phyloP scores from a whole-genome alignment of 2,329 filamentous ascomycete genomes.

The Neocatenulostroma microsporum region DNA sequence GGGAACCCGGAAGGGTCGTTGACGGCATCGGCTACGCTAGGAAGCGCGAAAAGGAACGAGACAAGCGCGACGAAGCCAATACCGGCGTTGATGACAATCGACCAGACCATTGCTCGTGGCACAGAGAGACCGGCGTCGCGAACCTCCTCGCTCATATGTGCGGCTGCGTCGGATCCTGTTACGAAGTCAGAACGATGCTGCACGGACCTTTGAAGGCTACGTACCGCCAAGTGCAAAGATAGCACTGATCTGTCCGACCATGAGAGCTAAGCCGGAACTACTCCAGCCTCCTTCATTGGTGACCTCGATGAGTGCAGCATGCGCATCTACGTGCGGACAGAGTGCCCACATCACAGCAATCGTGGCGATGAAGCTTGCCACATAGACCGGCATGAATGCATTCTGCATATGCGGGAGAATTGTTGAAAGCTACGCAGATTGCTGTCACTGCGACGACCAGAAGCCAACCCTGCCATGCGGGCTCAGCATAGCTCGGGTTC shows the following conservation, averaged over 20 bases:
- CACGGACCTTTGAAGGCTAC: neutral
- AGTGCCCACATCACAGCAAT: slow-evolving; percentile 4
- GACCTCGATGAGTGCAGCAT: slow-evolving; percentile 32
- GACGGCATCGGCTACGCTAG: slow-evolving; percentile 4
- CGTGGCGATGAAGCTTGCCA: slow-evolving; percentile 2
- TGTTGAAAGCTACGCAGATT: slow-evolving; percentile 38
- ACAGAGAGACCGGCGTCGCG: slow-evolving; percentile 24
- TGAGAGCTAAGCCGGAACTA: slow-evolving; percentile 21
- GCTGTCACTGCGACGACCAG: slow-evolving; percentile 41
- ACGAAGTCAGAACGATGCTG: too few species aligned
- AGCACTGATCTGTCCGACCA: slow-evolving; percentile 27
- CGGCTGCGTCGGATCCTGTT: slow-evolving; percentile 5
- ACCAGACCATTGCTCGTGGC: slow-evolving; percentile 24
- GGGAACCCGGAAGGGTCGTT: slow-evolving; percentile 5
- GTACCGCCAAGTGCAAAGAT: slow-evolving; percentile 22
- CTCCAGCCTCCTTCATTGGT: slow-evolving; percentile 33
- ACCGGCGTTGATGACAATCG: slow-evolving; percentile 26
- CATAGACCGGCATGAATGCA: slow-evolving; percentile 23
- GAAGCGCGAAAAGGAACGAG: slow-evolving; percentile 20
- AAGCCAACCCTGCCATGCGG: slow-evolving; percentile 44
- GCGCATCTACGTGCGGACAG: slow-evolving; percentile 18
- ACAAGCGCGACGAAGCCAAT: slow-evolving; percentile 28
- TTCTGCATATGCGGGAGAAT: slow-evolving; percentile 34
- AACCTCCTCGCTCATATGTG: slow-evolving; percentile 24
- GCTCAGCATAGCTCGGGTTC: slow-evolving; percentile 33